phyloP scores from a whole-genome alignment of 306 rosid genomes.

The Spatholobus suberectus region DNA sequence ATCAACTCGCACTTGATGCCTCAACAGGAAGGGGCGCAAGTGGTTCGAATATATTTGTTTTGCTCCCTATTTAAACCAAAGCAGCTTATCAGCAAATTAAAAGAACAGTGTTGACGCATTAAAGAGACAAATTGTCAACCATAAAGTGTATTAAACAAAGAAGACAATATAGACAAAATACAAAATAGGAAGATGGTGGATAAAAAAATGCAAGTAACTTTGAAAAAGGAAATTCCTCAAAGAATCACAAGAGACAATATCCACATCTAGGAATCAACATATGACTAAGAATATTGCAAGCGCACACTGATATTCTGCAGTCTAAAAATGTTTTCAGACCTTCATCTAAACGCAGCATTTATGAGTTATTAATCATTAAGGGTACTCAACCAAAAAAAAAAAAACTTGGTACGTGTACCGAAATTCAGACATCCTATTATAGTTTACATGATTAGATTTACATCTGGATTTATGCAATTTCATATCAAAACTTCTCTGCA shows the following conservation, averaged over 20 bases:
- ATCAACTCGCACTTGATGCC: slow-evolving; percentile 76
- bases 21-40: slow-evolving; percentile 77
- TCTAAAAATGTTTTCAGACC: not conserved
- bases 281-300: not conserved
- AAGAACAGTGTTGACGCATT: slow-evolving; percentile 2
- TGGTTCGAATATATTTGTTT: slow-evolving; percentile 69
- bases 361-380: not conserved
- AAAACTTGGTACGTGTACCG: not conserved
- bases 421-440: slow-evolving; percentile 18
- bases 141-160: not conserved
- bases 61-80: slow-evolving; percentile 69
- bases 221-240: not conserved
- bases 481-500: not conserved
- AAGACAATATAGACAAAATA: not conserved
- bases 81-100: slow-evolving; percentile 26
- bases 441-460: slow-evolving; percentile 8
- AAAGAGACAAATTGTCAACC: slow-evolving; percentile 20
- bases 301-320: not conserved
- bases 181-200: not conserved
- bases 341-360: slow-evolving; percentile 6
- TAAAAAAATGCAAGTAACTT: not conserved
- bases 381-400: not conserved
- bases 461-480: not conserved
- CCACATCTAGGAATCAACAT: not conserved
- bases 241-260: not conserved